These are phyloP conservation scores for Hippophae tibetana DNA, from an alignment of 306 rosid species.

Conservation along the genomic window DNA sequence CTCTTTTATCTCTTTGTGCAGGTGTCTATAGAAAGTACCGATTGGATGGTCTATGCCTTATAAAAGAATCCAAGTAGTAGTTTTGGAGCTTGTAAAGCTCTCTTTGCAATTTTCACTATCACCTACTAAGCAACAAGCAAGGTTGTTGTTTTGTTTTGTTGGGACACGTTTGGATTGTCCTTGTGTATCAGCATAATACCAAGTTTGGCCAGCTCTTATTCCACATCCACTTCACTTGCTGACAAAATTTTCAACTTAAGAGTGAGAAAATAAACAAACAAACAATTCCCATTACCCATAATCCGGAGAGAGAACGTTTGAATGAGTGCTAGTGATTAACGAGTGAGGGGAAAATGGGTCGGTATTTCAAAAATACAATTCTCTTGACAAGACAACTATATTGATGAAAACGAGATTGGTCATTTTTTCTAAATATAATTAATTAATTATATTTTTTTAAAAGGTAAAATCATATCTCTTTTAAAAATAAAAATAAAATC, in stretches of 20 bases:
- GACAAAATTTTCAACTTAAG: constrained; percentile 20
- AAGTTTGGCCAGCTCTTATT: constrained; percentile 41
- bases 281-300: constrained; percentile 3
- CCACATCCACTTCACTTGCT: constrained; percentile 28
- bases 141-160: constrained; percentile 33
- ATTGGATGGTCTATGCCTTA: constrained; percentile 18
- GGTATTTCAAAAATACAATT: constrained; percentile 30
- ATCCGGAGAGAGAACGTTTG: constrained; percentile 3
- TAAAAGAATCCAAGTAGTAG: constrained; percentile 23
- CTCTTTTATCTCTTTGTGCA: constrained; percentile 18
- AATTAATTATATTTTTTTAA: no score
- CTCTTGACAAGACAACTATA: constrained; percentile 25
- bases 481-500: no score
- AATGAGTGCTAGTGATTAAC: neutral
- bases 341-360: constrained; percentile 9
- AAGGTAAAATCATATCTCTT: no score
- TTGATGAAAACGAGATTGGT: constrained; percentile 5
- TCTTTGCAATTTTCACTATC: constrained; percentile 28
- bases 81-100: constrained; percentile 22
- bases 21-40: constrained; percentile 19
- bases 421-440: no score
- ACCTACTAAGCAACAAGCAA: constrained; percentile 31
- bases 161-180: constrained; percentile 31
- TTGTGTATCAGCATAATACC: constrained; percentile 18
- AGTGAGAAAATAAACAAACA: constrained; percentile 12